A percentile compares a stretch with the other conserved stretches of the same genome.
phyloP scores from a whole-genome alignment of 2,329 filamentous ascomycete genomes.

The Zasmidium citrigriseum region DNA sequence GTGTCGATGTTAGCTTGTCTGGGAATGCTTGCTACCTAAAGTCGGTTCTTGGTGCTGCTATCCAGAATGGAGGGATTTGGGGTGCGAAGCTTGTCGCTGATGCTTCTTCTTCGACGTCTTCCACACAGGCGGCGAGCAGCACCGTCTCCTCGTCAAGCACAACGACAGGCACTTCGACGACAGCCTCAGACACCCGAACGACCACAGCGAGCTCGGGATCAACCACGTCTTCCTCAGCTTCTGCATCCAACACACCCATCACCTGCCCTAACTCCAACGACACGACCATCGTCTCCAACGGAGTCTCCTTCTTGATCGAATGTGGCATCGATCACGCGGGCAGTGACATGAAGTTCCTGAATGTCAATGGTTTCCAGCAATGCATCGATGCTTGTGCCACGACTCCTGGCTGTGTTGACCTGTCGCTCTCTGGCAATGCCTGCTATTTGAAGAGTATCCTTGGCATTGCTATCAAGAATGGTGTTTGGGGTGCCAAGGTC shows the following conservation, averaged over 20 bases:
- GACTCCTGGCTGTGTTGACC: slow-evolving; percentile 34
- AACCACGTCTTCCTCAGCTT: slow-evolving; percentile 11
- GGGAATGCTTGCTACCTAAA: slow-evolving; percentile 35
- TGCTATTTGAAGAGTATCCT: slow-evolving; percentile 36
- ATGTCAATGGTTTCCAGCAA: slow-evolving; percentile 25
- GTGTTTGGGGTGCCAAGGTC: slow-evolving; percentile 32
- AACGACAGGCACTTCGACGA: not conserved
- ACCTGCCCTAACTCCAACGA: slow-evolving; percentile 23
- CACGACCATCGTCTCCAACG: slow-evolving; percentile 22
- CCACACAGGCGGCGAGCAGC: slow-evolving; percentile 15
- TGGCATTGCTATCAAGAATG: slow-evolving; percentile 21
- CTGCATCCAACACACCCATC: slow-evolving; percentile 10
- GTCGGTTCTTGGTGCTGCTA: slow-evolving; percentile 24
- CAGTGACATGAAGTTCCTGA: slow-evolving; percentile 29
- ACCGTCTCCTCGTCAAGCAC: slow-evolving; percentile 1
- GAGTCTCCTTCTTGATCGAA: slow-evolving; percentile 21
- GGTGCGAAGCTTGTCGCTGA: slow-evolving; percentile 30
- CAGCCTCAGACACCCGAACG: not conserved
- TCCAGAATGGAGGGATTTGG: slow-evolving; percentile 23
- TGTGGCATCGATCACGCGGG: slow-evolving; percentile 36
- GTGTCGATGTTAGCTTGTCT: slow-evolving; percentile 35
- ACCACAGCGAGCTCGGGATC: not conserved
- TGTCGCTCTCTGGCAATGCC: slow-evolving; percentile 32
- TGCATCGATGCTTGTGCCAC: slow-evolving; percentile 35
- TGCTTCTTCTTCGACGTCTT: slow-evolving; percentile 8